These are phyloP conservation scores for Escallonia rubra DNA, from an alignment of 129 eudicot species.

Conservation along the genomic window DNA sequence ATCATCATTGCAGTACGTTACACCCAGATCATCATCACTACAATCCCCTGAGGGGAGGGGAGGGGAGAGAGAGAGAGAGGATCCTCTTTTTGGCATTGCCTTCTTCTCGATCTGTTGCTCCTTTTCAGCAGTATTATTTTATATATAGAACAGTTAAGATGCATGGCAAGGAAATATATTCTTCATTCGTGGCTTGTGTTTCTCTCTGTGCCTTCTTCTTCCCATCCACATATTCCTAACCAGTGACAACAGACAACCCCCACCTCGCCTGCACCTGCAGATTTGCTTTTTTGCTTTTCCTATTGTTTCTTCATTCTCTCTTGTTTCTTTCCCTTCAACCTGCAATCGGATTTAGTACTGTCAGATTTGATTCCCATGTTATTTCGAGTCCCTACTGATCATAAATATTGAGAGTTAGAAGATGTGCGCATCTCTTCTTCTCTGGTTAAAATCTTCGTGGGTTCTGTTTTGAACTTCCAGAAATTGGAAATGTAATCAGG, in stretches of 20 bases:
- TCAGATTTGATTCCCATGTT: background rate
- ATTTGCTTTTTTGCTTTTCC: conserved; percentile 31
- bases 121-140: background rate
- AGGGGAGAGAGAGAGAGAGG: background rate
- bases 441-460: no score
- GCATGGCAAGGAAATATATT: conserved; percentile 23
- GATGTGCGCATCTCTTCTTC: no score
- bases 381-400: no score
- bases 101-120: background rate
- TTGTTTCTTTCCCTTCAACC: conserved; percentile 44
- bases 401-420: no score
- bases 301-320: conserved; percentile 29
- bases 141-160: conserved; percentile 15
- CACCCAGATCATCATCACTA: no score
- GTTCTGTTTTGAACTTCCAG: no score
- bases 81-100: conserved; percentile 1
- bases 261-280: conserved; percentile 25
- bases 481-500: no score
- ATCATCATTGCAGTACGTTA: background rate
- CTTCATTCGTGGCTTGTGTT: conserved; percentile 19
- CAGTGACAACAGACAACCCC: conserved; percentile 43
- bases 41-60: background rate
- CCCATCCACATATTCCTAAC: conserved; percentile 45
- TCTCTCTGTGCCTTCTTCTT: conserved; percentile 25
- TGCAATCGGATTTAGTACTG: conserved; percentile 5